Evolutionary conservation across 441 rosid genomes (phyloP).

Genomic region (Populus tomentosa): DNA sequence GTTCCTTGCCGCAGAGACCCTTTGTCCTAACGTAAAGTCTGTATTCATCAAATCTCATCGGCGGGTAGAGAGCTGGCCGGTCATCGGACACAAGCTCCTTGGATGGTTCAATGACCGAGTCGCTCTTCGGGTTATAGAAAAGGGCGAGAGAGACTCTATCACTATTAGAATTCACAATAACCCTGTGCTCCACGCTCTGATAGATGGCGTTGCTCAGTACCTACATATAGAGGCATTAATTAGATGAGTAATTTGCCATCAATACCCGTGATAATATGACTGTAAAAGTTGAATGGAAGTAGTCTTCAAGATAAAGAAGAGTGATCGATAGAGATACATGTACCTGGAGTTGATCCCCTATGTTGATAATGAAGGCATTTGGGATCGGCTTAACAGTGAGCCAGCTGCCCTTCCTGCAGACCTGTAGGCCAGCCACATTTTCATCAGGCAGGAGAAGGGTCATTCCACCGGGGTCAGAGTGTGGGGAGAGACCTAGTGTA

Average conservation of each 20-base stretch:
- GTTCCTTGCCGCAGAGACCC: constrained; percentile 76
- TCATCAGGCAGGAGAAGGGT: constrained; percentile 76
- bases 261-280: neutral
- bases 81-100: constrained; percentile 55
- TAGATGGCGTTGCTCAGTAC: constrained; percentile 75
- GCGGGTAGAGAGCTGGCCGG: constrained; percentile 53
- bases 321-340: too few species aligned
- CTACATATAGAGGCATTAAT: constrained; percentile 16
- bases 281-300: neutral
- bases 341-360: constrained; percentile 89
- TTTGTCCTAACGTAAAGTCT: constrained; percentile 61
- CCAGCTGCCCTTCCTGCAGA: constrained; percentile 50
- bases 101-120: constrained; percentile 57
- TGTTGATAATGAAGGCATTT: constrained; percentile 70
- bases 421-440: constrained; percentile 67
- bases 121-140: constrained; percentile 87
- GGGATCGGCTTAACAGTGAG: constrained; percentile 67
- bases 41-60: constrained; percentile 78
- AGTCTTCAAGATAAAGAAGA: neutral
- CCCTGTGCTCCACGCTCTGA: constrained; percentile 93
- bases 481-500: constrained; percentile 79
- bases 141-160: constrained; percentile 86
- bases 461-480: constrained; percentile 89
- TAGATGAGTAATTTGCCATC: neutral
- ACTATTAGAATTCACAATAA: constrained; percentile 59